Evolutionary conservation across 2,329 filamentous ascomycete genomes (phyloP), one percentile per base, ranked within the genome.

Genomic region (Cordyceps javanica): DNA sequence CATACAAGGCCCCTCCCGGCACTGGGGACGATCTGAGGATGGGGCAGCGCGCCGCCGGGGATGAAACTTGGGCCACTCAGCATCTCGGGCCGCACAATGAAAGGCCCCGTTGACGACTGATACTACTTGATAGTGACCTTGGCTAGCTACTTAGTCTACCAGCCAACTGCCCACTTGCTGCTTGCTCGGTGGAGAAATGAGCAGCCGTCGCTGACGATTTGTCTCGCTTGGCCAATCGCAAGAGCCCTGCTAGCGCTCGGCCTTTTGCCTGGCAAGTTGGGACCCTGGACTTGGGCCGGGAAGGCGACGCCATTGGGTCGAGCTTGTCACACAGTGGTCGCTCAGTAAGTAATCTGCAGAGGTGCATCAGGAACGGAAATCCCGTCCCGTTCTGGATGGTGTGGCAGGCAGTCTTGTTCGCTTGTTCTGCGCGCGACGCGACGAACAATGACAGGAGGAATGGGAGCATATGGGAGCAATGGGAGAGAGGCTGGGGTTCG

Each of bases 221-320:
- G 36, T 42, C 42, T 41, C 44, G 53, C 41, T 30, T 41, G 32
- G 32, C 53, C 53, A 56, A 56, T 56, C n/a, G 44, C 34, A 34
- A 49, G 32, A 49, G 34, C 34, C 34, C 44, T 56, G 44, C 42
- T 56, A 56, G 53, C 53, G 53, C 53, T 44, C 44, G n/a, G 44
- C n/a, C 52, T 45, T 42, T 56, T 32, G 53, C 44, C 39, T 16
- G 52, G 34, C 50, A 23, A 36, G 16, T 21, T 30, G 34, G 32
- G 25, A 41, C 49, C 49, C 49, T 30, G 36, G 34, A 26, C 25
- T 52, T 52, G 23, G 49, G 49, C 34, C 36, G n/a, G 25, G 50
- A 53, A 26, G 3, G 26, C 32, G 5, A 3, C 38, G 26, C 13
- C n/a, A 44, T 53, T 53, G 50, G 50, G 39, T 53, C 38, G 26